Conservation (phyloP, 495 filamentous ascomycete species). For the Daldinia caldariorum region DNA sequence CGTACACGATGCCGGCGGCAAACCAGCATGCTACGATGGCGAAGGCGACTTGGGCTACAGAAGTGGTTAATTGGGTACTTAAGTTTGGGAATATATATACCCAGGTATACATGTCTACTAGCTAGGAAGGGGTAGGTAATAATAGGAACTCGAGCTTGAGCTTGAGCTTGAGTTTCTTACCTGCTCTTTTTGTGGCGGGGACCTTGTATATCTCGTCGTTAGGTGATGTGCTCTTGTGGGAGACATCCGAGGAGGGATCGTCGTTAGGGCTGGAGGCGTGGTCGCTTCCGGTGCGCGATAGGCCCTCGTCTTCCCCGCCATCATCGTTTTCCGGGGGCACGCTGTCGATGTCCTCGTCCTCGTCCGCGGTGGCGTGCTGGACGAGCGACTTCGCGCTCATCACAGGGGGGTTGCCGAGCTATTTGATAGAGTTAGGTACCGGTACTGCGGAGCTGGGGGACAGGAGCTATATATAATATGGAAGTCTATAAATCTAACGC, state of each 20-base stretch:
- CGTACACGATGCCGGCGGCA: slow-evolving; percentile 76
- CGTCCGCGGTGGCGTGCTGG: slow-evolving; percentile 44
- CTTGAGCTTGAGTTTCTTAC: slow-evolving; percentile 44
- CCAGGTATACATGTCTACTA: no score
- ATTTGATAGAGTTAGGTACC: background rate
- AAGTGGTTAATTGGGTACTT: background rate
- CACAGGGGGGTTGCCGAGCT: background rate
- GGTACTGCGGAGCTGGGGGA: background rate
- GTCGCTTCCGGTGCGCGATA: slow-evolving; percentile 46
- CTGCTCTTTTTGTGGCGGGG: slow-evolving; percentile 59
- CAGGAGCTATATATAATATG: background rate
- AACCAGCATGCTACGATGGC: slow-evolving; percentile 71
- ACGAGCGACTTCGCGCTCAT: slow-evolving; percentile 27
- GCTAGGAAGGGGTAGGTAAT: no score
- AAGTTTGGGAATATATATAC: no score
- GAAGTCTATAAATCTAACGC: background rate
- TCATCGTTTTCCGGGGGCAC: slow-evolving; percentile 38
- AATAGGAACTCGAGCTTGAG: no score
- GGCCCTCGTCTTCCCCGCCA: slow-evolving; percentile 22
- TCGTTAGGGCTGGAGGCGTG: slow-evolving; percentile 36
- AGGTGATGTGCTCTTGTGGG: slow-evolving; percentile 28
- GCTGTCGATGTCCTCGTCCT: slow-evolving; percentile 49
- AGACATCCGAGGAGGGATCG: slow-evolving; percentile 1
- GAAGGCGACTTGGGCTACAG: slow-evolving; percentile 65
- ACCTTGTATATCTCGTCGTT: slow-evolving; percentile 62